A percentile compares a stretch with the other conserved stretches of the same genome.
Conservation (phyloP, 768 basidiomycete species). For the Phylloporus sp. region DNA sequence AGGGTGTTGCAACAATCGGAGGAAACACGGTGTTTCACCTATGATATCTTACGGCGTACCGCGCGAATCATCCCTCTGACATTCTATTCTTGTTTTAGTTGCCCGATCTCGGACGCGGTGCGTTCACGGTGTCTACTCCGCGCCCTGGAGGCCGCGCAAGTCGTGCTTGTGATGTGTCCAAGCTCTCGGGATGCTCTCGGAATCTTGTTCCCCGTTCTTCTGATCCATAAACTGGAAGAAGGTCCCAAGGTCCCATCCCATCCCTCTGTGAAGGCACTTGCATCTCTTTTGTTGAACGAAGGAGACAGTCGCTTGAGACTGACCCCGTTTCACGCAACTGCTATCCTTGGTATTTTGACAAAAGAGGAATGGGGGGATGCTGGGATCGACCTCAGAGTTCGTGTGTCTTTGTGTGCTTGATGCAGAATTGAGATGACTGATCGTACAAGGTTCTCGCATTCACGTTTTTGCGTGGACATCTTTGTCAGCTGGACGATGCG, state of each 20-base stretch:
- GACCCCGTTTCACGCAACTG: constrained; percentile 28
- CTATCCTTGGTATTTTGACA: constrained; percentile 37
- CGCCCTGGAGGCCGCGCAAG: constrained; percentile 32
- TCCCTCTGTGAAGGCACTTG: constrained; percentile 12
- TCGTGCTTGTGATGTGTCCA: constrained; percentile 20
- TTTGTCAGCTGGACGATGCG: constrained; percentile 27
- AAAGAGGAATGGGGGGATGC: constrained; percentile 36
- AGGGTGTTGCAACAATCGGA: constrained; percentile 39
- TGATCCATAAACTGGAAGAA: constrained; percentile 39
- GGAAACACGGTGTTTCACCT: constrained; percentile 45
- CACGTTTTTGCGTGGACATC: constrained; percentile 30
- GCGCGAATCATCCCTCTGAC: constrained; percentile 36
- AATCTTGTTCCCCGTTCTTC: constrained; percentile 23
- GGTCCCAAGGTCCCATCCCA: constrained; percentile 29
- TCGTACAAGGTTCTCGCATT: constrained; percentile 19
- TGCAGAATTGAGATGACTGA: constrained; percentile 3
- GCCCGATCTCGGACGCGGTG: constrained; percentile 27
- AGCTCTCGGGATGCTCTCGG: constrained; percentile 30
- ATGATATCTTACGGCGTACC: constrained; percentile 42
- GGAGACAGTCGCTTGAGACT: constrained; percentile 26
- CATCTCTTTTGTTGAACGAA: constrained; percentile 23
- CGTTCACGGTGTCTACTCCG: constrained; percentile 39
- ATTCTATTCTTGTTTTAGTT: constrained; percentile 41
- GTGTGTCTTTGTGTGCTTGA: constrained; percentile 12
- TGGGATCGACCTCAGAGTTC: constrained; percentile 30